Conservation (phyloP, 495 filamentous ascomycete species). For the Astrothelium macrocarpum region DNA sequence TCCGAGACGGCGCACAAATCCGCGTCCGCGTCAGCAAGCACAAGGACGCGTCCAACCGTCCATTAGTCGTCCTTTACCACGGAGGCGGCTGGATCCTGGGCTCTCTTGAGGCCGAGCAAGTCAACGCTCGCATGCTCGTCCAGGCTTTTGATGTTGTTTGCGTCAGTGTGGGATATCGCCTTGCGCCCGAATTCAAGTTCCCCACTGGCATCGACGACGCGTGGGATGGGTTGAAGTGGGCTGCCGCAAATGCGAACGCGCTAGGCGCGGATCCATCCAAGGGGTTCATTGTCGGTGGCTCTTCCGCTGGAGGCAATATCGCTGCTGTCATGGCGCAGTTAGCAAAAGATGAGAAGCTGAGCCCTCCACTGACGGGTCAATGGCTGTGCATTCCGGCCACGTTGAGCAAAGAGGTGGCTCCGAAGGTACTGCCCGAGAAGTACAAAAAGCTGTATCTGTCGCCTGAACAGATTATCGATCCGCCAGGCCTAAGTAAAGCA, state of each 20-base stretch:
- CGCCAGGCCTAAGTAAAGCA: conserved; percentile 6
- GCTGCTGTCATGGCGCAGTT: conserved; percentile 11
- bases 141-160: conserved; percentile 52
- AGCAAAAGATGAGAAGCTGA: conserved; percentile 13
- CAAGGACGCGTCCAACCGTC: conserved; percentile 26
- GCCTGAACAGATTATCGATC: conserved; percentile 15
- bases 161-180: conserved; percentile 63
- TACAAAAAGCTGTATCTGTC: conserved; percentile 16
- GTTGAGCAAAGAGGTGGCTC: neutral
- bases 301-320: conserved; percentile 21
- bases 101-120: conserved; percentile 27
- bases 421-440: conserved; percentile 15
- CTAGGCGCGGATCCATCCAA: conserved; percentile 17
- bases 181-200: conserved; percentile 70
- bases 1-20: conserved; percentile 35
- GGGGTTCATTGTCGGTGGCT: conserved; percentile 23
- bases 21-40: conserved; percentile 29
- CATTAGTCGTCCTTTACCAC: conserved; percentile 36
- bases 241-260: conserved; percentile 13
- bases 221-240: conserved; percentile 16
- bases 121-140: conserved; percentile 25
- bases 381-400: conserved; percentile 15
- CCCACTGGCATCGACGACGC: conserved; percentile 66
- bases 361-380: conserved; percentile 21
- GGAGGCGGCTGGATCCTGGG: conserved; percentile 40